Evolutionary conservation across 2,329 filamentous ascomycete genomes (phyloP), one percentile per base, ranked within the genome.

Genomic region (Metarhizium sp.): DNA sequence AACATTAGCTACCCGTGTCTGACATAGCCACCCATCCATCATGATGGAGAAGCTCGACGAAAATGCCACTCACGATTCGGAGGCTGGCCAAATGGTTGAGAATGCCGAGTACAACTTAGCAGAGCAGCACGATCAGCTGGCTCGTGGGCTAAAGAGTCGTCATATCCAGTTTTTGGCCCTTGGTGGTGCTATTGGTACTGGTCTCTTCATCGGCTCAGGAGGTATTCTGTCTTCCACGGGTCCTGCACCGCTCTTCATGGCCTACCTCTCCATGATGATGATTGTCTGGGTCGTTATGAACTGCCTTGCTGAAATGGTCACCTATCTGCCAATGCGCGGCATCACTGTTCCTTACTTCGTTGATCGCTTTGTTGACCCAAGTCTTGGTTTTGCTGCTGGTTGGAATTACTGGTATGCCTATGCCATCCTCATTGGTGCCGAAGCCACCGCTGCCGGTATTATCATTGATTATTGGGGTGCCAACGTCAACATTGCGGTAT

Each of bases 181-280:
- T 14, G 69, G 69, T 48, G 78, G 79, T 58, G 81, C 78, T 25
- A 85, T 86, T 59, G 82, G 82, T 55, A 86, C 82, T 3, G 82
- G 82, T 61, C 75, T 86, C 20, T 86, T 86, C 65, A 76, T 86
- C 58, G 81, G 82, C 55, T 82, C 79, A 42, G 82, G 82, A 29
- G 70, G 70, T 56, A 81, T 83, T 53, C 70, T 86, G 53, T 71
- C 76, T 38, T 69, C 71, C 10, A 77, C 78, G 32, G 84, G 84
- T 2, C 84, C 84, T 2, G 86, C 84, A 5, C 84, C 86, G 0
- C 71, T 90, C 16, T 78, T 90, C 66, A 84, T 91, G 68, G 84
- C 81, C 29, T 91, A 89, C 67, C 62, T 80, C 6, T 73, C 71
- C 59, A 79, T 80, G 77, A 79, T 79, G 73, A 30, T 70, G 2